phyloP scores from a whole-genome alignment of 2,329 filamentous ascomycete genomes.

The Penicillium janthinellum region DNA sequence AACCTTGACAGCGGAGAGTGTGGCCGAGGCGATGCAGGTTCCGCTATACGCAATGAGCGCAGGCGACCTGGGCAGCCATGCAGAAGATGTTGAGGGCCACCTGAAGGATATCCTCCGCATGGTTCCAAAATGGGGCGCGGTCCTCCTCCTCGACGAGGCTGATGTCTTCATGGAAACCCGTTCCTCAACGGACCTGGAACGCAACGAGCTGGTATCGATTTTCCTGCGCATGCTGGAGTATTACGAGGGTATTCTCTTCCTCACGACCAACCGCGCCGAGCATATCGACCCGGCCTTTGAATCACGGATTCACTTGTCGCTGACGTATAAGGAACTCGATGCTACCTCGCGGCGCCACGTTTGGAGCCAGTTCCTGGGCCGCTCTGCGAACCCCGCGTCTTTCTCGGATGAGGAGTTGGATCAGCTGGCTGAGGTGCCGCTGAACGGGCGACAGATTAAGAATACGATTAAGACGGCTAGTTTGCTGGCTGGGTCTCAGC shows the following conservation, averaged over 20 bases:
- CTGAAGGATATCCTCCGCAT: conserved; percentile 52
- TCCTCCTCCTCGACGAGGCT: conserved; percentile 56
- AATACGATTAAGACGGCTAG: conserved; percentile 49
- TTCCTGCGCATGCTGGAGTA: conserved; percentile 36
- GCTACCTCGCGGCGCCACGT: conserved; percentile 39
- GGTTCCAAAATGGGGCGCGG: conserved; percentile 53
- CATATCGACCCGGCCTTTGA: conserved; percentile 55
- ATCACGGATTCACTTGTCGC: conserved; percentile 46
- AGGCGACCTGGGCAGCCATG: conserved; percentile 53
- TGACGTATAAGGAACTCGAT: conserved; percentile 46
- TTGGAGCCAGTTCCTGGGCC: conserved; percentile 49
- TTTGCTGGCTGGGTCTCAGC: conserved; percentile 38
- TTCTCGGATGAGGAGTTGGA: conserved; percentile 30
- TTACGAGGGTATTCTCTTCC: conserved; percentile 48
- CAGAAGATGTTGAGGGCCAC: conserved; percentile 45
- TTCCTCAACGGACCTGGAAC: conserved; percentile 43
- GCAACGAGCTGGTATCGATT: conserved; percentile 50
- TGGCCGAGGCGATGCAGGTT: conserved; percentile 54
- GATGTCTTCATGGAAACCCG: conserved; percentile 40
- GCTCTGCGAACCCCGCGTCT: conserved; percentile 16
- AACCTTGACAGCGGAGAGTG: conserved; percentile 54
- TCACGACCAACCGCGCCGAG: conserved; percentile 56
- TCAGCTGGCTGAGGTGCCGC: conserved; percentile 22
- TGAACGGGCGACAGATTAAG: conserved; percentile 48
- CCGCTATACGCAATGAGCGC: conserved; percentile 53